These are phyloP conservation scores for Naganishia vaughanmartiniae DNA, from an alignment of 768 basidiomycete genomes.

Conservation along the genomic window DNA sequence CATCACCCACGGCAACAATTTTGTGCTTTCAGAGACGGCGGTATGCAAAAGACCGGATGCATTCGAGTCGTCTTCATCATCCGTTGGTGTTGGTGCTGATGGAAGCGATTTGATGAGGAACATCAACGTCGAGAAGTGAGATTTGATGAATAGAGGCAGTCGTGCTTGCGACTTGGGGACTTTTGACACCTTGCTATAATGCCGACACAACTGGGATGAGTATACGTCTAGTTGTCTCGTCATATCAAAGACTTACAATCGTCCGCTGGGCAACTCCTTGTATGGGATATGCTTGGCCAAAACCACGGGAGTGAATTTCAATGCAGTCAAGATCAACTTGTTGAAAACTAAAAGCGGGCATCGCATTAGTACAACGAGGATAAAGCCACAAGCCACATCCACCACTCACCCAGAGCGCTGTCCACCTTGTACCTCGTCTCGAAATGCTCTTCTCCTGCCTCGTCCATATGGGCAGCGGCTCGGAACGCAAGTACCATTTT, in stretches of 20 bases:
- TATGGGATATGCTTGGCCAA: constrained; percentile 83
- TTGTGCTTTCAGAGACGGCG: constrained; percentile 78
- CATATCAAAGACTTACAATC: constrained; percentile 63
- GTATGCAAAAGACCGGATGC: constrained; percentile 55
- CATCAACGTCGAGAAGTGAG: constrained; percentile 83
- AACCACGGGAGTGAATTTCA: constrained; percentile 86
- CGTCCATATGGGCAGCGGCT: constrained; percentile 83
- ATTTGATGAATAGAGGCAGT: constrained; percentile 79
- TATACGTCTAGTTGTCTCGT: background rate
- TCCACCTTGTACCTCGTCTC: constrained; percentile 82
- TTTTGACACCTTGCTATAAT: constrained; percentile 67
- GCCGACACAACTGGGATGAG: background rate
- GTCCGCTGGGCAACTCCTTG: constrained; percentile 75
- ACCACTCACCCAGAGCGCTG: constrained; percentile 64
- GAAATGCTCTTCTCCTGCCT: constrained; percentile 58
- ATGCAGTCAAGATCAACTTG: constrained; percentile 79
- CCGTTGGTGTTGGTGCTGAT: constrained; percentile 57
- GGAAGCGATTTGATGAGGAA: constrained; percentile 71
- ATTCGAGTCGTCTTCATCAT: constrained; percentile 34
- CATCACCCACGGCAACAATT: constrained; percentile 82
- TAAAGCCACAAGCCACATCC: background rate
- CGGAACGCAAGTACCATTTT: constrained; percentile 87
- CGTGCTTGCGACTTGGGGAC: constrained; percentile 78
- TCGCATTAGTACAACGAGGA: constrained; percentile 26
- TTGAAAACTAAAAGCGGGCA: constrained; percentile 70